A percentile compares a stretch with the other conserved stretches of the same genome.
Evolutionary conservation across 768 basidiomycete genomes (phyloP).

Genomic region (Tephrocybe sp.): DNA sequence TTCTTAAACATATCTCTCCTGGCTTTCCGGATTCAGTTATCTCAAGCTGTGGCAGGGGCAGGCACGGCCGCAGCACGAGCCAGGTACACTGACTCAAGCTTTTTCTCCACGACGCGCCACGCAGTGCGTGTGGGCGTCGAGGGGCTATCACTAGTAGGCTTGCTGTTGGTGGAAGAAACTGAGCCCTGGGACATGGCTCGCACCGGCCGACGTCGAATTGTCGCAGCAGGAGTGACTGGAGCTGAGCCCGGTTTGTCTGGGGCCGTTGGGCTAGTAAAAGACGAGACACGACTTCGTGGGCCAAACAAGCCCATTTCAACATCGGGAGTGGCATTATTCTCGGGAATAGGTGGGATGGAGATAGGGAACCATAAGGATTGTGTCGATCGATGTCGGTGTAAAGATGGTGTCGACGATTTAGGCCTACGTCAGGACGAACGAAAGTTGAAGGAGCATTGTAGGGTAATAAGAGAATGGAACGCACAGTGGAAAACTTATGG

Average conservation of each 20-base stretch:
- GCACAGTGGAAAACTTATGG: neutral
- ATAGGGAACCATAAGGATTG: constrained; percentile 8
- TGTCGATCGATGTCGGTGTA: neutral
- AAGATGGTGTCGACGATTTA: neutral
- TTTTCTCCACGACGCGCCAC: constrained; percentile 11
- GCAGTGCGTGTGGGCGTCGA: constrained; percentile 11
- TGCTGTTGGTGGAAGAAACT: neutral
- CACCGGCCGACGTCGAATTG: neutral
- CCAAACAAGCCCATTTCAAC: constrained; percentile 13
- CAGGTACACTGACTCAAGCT: neutral
- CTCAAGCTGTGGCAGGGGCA: neutral
- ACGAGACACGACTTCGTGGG: constrained; percentile 7
- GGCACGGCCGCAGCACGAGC: neutral
- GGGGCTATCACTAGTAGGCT: neutral
- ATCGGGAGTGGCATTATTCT: neutral
- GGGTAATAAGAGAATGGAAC: neutral
- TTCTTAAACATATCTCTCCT: neutral
- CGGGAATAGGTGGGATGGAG: neutral
- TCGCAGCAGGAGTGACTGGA: neutral
- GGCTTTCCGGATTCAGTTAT: no score
- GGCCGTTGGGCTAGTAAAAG: neutral
- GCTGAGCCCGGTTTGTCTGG: neutral
- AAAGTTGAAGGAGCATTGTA: neutral
- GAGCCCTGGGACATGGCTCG: constrained; percentile 4
- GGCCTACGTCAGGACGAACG: neutral